These are phyloP conservation scores for Sugiyamaella castrensis DNA, from an alignment of 1,139 yeast genomes.

Conservation along the genomic window DNA sequence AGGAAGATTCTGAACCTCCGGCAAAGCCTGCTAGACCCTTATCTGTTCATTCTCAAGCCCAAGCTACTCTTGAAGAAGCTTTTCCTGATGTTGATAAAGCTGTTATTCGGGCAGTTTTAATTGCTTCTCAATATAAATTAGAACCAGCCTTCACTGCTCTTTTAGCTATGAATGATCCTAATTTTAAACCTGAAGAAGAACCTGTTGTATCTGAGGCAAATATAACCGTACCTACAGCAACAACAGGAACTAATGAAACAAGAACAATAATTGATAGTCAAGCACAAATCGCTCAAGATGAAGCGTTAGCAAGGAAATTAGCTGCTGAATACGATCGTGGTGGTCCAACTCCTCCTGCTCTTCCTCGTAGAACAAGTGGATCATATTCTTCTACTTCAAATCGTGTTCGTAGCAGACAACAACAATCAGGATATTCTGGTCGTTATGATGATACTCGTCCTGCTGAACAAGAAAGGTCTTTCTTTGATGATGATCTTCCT, in stretches of 20 bases:
- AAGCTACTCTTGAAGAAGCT: constrained; percentile 63
- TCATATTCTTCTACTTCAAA: constrained; percentile 13
- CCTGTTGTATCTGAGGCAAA: neutral
- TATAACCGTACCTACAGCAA: constrained; percentile 35
- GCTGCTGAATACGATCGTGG: constrained; percentile 56
- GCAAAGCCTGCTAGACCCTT: constrained; percentile 71
- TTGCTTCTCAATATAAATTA: constrained; percentile 77
- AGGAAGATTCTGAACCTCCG: constrained; percentile 46
- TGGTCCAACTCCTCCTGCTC: constrained; percentile 2
- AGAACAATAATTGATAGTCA: constrained; percentile 8
- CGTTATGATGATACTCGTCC: constrained; percentile 30
- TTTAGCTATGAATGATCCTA: constrained; percentile 75
- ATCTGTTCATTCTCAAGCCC: constrained; percentile 53
- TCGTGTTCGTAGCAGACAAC: constrained; percentile 15
- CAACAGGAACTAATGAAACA: constrained; percentile 14
- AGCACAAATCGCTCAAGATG: constrained; percentile 68
- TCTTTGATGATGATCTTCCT: constrained; percentile 60
- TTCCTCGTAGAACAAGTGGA: constrained; percentile 3
- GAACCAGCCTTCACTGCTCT: constrained; percentile 90
- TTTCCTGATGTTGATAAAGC: constrained; percentile 74
- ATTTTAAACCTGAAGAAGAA: constrained; percentile 55
- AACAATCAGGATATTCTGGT: constrained; percentile 27
- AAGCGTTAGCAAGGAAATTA: constrained; percentile 72
- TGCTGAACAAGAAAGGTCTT: constrained; percentile 32
- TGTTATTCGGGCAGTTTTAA: constrained; percentile 70